Evolutionary conservation across 306 rosid species (phyloP), one percentile per base, ranked within the genome.

Genomic region (Neltuma alba): DNA sequence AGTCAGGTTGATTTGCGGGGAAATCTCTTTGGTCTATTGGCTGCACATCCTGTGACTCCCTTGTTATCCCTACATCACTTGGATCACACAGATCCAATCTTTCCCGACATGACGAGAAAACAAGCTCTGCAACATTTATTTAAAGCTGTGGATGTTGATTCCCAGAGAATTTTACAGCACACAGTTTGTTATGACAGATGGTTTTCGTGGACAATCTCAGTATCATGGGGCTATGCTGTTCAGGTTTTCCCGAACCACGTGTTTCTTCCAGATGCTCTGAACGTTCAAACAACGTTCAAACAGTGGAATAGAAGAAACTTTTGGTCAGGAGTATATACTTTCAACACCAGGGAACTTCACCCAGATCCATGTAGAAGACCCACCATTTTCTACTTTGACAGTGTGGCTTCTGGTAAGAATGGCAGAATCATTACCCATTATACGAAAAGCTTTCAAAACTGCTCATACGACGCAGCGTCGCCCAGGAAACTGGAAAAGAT

Each of bases 211-310:
- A 94, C 99, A 2, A 41, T 94, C 68, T 83, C 88, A 1, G 92
- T 94, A 28, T 89, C 99, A 52, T 94, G 99, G 97, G 97, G 99
- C 20, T 94, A 92, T 67, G 92, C 94, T 23, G 89, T 94, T 75
- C 97, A 91, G 70, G 80, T 94, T 37, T 84, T 79, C 73, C 85
- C 80, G 20, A 75, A 79, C 63, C 89, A 89, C 8, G 15, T 83
- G n/a, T 72, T 60, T 80, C 77, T 92, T 48, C 90, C 92, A 3
- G 89, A 91, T 38, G 84, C 74, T 70, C 48, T 89, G 30, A 83
- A 75, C 0, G 89, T 84, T 15, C 86, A 88, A 62, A 33, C 48
- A 77, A 92, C 97, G 40, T 94, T 94, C 82, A 61, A 9, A 31
- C 92, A 71, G 69, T 92, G 97, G 97, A 83, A 48, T 70, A 50